phyloP scores from a whole-genome alignment of 2,329 filamentous ascomycete genomes.

The Aspergillus aculeatus region DNA sequence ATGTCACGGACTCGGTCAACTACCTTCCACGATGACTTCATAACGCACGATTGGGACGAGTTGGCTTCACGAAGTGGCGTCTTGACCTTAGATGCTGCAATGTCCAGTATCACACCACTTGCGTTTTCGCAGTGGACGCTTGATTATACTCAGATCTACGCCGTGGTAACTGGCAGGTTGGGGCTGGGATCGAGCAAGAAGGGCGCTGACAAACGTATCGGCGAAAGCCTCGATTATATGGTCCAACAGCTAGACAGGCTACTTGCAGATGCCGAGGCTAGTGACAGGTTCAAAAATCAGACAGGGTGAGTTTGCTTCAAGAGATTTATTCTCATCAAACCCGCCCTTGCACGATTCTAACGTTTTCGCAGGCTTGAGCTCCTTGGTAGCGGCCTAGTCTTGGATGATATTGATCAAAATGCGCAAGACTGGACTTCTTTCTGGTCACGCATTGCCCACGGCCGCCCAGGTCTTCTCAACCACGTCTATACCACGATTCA shows the following conservation, averaged over 20 bases:
- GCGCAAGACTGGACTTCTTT: constrained; percentile 31
- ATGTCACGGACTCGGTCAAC: constrained; percentile 9
- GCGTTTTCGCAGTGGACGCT: constrained; percentile 29
- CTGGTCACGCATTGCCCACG: constrained; percentile 14
- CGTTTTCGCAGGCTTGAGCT: constrained; percentile 33
- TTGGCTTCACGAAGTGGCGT: constrained; percentile 15
- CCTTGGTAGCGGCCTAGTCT: constrained; percentile 22
- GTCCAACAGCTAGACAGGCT: constrained; percentile 21
- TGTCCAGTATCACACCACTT: constrained; percentile 11
- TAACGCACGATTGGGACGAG: constrained; percentile 42
- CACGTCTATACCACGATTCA: constrained; percentile 21
- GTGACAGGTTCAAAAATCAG: constrained; percentile 16
- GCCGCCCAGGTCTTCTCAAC: neutral
- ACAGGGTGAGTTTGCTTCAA: constrained; percentile 32
- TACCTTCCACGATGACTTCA: constrained; percentile 28
- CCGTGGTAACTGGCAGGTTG: constrained; percentile 21
- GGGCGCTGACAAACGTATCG: neutral
- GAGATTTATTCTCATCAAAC: neutral
- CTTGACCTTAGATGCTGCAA: constrained; percentile 10
- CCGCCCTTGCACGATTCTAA: constrained; percentile 7
- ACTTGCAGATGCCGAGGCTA: constrained; percentile 5
- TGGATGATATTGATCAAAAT: constrained; percentile 40
- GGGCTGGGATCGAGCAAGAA: constrained; percentile 5
- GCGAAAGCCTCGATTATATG: constrained; percentile 23
- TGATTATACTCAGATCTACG: constrained; percentile 31